phyloP scores from a whole-genome alignment of 495 filamentous ascomycete genomes.

The Physcia stellaris region DNA sequence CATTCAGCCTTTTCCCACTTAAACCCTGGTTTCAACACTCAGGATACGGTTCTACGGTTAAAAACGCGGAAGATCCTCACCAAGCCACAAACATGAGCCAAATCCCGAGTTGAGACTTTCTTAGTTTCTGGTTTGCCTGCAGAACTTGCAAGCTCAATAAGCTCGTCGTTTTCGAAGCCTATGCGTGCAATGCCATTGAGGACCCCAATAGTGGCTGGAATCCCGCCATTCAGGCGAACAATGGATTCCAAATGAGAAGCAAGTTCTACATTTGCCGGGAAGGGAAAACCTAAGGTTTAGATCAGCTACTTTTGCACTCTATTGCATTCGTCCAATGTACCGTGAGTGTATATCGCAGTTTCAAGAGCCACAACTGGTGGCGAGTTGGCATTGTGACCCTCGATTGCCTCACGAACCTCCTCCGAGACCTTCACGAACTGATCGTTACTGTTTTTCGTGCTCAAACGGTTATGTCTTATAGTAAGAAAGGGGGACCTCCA shows the following conservation, averaged over 20 bases:
- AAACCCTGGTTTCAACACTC: too few species aligned
- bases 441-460: too few species aligned
- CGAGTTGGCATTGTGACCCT: conserved; percentile 47
- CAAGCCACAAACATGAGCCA: conserved; percentile 67
- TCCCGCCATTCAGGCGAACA: conserved; percentile 64
- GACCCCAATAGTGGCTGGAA: conserved; percentile 88
- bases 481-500: too few species aligned
- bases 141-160: conserved; percentile 54
- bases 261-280: conserved; percentile 64
- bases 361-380: conserved; percentile 87
- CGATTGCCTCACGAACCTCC: conserved; percentile 66
- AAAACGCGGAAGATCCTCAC: conserved; percentile 28
- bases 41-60: not conserved
- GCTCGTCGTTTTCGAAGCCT: conserved; percentile 54
- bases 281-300: conserved; percentile 69
- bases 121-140: conserved; percentile 46
- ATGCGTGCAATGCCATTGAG: conserved; percentile 69
- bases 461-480: too few species aligned
- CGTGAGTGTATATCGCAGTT: conserved; percentile 77
- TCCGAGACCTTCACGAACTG: conserved; percentile 61
- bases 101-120: conserved; percentile 78
- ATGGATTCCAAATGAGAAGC: conserved; percentile 57
- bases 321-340: too few species aligned
- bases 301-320: too few species aligned
- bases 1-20: conserved; percentile 53